These are phyloP conservation scores for Boletus rex-veris DNA, from an alignment of 768 basidiomycete species.

Conservation along the genomic window DNA sequence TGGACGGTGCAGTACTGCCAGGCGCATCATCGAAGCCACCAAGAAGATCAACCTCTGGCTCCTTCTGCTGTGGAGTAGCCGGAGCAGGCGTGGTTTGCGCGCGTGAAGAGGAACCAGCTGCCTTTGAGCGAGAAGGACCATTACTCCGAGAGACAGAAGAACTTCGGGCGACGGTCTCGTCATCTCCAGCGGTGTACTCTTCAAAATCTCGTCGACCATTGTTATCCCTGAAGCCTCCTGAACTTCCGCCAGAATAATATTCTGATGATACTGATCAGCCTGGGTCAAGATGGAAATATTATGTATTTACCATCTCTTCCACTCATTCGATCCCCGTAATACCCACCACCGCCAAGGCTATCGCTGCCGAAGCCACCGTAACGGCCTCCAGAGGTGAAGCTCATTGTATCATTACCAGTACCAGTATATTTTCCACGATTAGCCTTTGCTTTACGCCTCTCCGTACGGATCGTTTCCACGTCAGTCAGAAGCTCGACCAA, in stretches of 20 bases:
- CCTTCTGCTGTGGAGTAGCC: slow-evolving; percentile 38
- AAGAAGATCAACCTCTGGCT: slow-evolving; percentile 67
- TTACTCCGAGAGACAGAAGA: slow-evolving; percentile 37
- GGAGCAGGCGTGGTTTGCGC: slow-evolving; percentile 28
- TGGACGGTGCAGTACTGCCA: slow-evolving; percentile 21
- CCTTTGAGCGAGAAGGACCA: slow-evolving; percentile 26
- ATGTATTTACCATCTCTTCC: slow-evolving; percentile 37
- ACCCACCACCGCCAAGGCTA: slow-evolving; percentile 33
- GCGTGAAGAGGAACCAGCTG: slow-evolving; percentile 40
- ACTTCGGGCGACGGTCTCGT: slow-evolving; percentile 53
- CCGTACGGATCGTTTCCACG: slow-evolving; percentile 83
- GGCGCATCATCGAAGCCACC: slow-evolving; percentile 69
- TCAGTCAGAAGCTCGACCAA: slow-evolving; percentile 89
- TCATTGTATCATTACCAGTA: slow-evolving; percentile 75
- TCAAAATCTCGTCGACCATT: slow-evolving; percentile 64
- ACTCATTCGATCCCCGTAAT: slow-evolving; percentile 44
- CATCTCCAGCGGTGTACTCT: slow-evolving; percentile 96
- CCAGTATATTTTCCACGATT: slow-evolving; percentile 91
- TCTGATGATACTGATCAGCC: slow-evolving; percentile 26
- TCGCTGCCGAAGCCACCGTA: slow-evolving; percentile 75
- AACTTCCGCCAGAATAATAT: slow-evolving; percentile 40
- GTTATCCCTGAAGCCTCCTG: slow-evolving; percentile 60
- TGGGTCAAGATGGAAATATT: not conserved
- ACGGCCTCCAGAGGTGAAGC: slow-evolving; percentile 55
- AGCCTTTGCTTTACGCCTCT: slow-evolving; percentile 87